Base-by-base conservation (phyloP, 768 basidiomycete species). In the Amanita polypyramis region DNA sequence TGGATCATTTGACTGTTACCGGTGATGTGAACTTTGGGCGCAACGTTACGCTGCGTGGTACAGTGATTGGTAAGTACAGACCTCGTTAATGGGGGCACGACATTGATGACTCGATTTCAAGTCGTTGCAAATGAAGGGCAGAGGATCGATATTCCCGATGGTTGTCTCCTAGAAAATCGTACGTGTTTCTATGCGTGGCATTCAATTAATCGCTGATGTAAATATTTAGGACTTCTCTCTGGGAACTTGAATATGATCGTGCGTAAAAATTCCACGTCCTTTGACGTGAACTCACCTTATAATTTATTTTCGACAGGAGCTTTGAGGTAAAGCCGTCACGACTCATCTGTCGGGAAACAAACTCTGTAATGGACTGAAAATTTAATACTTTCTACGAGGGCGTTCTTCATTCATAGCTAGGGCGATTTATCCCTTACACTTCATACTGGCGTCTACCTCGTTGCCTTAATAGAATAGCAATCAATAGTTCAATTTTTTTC, bases 1-100 rank as follows among this genome's bases (percentile, higher is more conserved):
- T 95, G 54, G 94, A 96, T 64, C 93, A 96, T 66, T 74, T 96
- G 65, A 96, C 94, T 8, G 89, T 96, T 34, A 82, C 86, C 35
- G 92, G 90, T 34, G 88, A 94, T 62, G 89, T 94, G 29, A 80
- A 82, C 70, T 92, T 95, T 63, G 91, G 91, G 17, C 80, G 84
- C 51, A 85, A 85, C 58, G 82, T 90, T 27, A 87, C 85, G 20
- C 74, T 95, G 39, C 79, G 85, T 21, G 91, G 92, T 5, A 95
- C 92, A 29, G 91, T 94, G 58, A 93, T 95, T 56, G 76, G 80
- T 77, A 46, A 11, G 61, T 54, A 10, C 17, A 47, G 14, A 12
- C 9, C 17, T 23, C 40, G 14, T 29, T 39, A 20, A 25, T 14
- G 23, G 34, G 15, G 4, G 5, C 2, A 21, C 15, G 19, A 35